These are phyloP conservation scores for Alternaria brassicae DNA, from an alignment of 2,329 filamentous ascomycete genomes.

Conservation along the genomic window DNA sequence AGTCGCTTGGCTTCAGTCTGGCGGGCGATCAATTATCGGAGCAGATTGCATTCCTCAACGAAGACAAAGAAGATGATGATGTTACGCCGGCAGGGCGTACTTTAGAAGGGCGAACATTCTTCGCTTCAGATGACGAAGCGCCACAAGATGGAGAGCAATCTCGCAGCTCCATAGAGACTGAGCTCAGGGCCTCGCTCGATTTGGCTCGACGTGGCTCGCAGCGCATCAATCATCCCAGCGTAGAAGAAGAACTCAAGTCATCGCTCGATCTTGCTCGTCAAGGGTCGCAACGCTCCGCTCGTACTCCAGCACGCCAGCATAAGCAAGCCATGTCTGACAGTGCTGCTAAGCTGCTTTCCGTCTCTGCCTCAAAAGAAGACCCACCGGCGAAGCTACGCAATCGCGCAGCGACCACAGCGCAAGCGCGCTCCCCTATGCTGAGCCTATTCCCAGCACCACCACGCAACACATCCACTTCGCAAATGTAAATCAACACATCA, in stretches of 20 bases:
- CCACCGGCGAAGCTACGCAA: slow-evolving; percentile 22
- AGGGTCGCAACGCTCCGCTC: slow-evolving; percentile 28
- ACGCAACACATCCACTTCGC: slow-evolving; percentile 18
- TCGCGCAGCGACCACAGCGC: slow-evolving; percentile 41
- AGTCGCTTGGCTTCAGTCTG: slow-evolving; percentile 37
- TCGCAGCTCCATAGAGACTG: slow-evolving; percentile 23
- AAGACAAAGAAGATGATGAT: slow-evolving; percentile 41
- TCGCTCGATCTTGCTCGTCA: slow-evolving; percentile 34
- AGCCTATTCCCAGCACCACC: slow-evolving; percentile 47
- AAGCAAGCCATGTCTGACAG: slow-evolving; percentile 46
- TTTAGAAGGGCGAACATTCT: slow-evolving; percentile 39
- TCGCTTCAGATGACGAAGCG: slow-evolving; percentile 34
- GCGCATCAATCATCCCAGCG: slow-evolving; percentile 18
- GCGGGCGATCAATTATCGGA: slow-evolving; percentile 44
- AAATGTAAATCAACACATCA: slow-evolving; percentile 1
- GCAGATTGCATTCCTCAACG: slow-evolving; percentile 40
- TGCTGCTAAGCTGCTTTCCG: slow-evolving; percentile 39
- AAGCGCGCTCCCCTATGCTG: slow-evolving; percentile 33
- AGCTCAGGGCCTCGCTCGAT: slow-evolving; percentile 38
- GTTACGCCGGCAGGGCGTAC: slow-evolving; percentile 39
- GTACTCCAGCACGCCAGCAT: slow-evolving; percentile 29
- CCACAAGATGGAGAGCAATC: slow-evolving; percentile 11
- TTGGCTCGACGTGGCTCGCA: slow-evolving; percentile 37
- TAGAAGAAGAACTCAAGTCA: slow-evolving; percentile 26
- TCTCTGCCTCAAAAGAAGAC: slow-evolving; percentile 11